Conservation (phyloP, 768 basidiomycete species). For the Cyathus striatus region DNA sequence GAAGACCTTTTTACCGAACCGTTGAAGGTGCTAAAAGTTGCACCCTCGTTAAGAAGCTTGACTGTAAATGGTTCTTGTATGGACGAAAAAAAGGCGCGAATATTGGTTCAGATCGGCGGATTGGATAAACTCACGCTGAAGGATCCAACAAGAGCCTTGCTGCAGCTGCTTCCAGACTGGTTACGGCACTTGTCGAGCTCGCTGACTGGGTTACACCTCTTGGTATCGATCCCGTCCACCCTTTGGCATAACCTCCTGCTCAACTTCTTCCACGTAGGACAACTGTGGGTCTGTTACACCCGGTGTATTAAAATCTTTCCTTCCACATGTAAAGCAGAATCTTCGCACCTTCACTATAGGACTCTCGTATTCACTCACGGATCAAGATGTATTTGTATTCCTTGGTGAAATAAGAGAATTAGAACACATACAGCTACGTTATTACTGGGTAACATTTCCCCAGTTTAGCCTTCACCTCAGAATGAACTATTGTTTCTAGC, state of each 20-base stretch:
- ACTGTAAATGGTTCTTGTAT: slow-evolving; percentile 31
- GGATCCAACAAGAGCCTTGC: slow-evolving; percentile 33
- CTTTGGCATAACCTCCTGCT: no score
- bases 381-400: slow-evolving; percentile 47
- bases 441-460: slow-evolving; percentile 41
- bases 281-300: slow-evolving; percentile 65
- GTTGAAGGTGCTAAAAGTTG: slow-evolving; percentile 17
- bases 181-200: slow-evolving; percentile 27
- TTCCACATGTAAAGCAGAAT: slow-evolving; percentile 27
- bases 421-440: slow-evolving; percentile 33
- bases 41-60: slow-evolving; percentile 18
- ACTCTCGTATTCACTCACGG: slow-evolving; percentile 53
- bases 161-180: slow-evolving; percentile 42
- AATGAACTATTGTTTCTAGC: slow-evolving; percentile 16
- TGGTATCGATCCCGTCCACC: no score
- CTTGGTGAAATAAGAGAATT: slow-evolving; percentile 35
- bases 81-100: slow-evolving; percentile 21
- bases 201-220: no score
- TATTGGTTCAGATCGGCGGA: slow-evolving; percentile 20
- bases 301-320: slow-evolving; percentile 43
- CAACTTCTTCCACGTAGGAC: no score
- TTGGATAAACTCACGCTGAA: slow-evolving; percentile 24
- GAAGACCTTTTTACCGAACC: slow-evolving; percentile 25
- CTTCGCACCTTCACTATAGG: slow-evolving; percentile 41
- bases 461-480: not conserved